These are phyloP conservation scores for Apophysomyces elegans DNA, from an alignment of 371 early-diverging fungal genomes.

Conservation along the genomic window DNA sequence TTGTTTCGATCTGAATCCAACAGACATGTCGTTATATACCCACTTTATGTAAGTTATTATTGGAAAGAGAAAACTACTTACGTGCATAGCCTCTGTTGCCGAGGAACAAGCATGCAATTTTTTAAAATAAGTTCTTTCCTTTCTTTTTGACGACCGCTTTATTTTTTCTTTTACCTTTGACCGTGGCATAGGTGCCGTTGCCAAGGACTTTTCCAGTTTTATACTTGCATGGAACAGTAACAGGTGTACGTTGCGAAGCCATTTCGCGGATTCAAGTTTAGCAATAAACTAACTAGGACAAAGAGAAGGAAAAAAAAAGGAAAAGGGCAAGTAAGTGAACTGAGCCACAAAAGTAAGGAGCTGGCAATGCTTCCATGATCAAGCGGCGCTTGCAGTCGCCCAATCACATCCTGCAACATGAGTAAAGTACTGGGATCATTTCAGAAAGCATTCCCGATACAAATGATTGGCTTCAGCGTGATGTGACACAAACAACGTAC, in stretches of 20 bases:
- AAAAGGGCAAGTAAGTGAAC: neutral
- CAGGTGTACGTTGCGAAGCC: constrained; percentile 31
- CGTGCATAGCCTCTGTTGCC: constrained; percentile 52
- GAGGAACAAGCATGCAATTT: neutral
- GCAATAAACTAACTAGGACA: neutral
- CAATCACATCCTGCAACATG: neutral
- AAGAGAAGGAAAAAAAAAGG: neutral
- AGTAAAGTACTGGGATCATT: neutral
- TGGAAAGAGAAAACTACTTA: constrained; percentile 23
- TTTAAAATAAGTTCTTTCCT: neutral
- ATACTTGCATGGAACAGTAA: constrained; percentile 71
- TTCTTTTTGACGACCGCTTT: neutral
- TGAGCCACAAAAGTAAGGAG: constrained; percentile 2
- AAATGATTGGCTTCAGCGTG: constrained; percentile 3
- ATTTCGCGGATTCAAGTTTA: constrained; percentile 9
- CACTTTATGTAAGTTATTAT: neutral
- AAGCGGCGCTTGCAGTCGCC: neutral
- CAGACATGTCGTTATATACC: neutral
- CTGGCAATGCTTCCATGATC: neutral
- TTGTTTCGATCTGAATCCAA: constrained; percentile 72
- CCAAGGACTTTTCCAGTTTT: constrained; percentile 70
- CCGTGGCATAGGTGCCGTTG: constrained; percentile 72
- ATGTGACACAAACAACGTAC: neutral
- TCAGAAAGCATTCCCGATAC: neutral
- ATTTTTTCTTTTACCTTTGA: constrained; percentile 61